phyloP scores from a whole-genome alignment of 2,329 filamentous ascomycete species.

The Exophiala dermatitidis region DNA sequence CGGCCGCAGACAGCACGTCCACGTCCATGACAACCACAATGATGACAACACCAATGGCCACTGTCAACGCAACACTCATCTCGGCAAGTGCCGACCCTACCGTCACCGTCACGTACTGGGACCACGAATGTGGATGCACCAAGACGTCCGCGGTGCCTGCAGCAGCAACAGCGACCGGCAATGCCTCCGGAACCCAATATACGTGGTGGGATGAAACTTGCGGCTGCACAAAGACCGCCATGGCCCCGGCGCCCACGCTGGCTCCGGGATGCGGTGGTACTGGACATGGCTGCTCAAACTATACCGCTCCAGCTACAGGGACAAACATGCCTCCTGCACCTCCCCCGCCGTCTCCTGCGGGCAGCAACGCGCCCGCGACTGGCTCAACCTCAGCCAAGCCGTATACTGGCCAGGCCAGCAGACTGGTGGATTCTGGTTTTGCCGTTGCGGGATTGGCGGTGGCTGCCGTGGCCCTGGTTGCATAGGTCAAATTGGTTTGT shows the following conservation, averaged over 20 bases:
- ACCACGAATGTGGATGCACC: slow-evolving; percentile 20
- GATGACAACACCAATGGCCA: slow-evolving; percentile 1
- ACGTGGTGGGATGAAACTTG: slow-evolving; percentile 20
- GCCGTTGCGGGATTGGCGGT: slow-evolving; percentile 9
- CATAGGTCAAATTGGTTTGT: not conserved
- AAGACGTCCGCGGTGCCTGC: slow-evolving; percentile 16
- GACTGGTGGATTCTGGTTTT: slow-evolving; percentile 10
- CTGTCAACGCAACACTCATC: slow-evolving; percentile 12
- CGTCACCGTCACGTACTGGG: slow-evolving; percentile 22
- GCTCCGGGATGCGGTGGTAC: slow-evolving; percentile 2
- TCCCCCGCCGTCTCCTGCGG: slow-evolving; percentile 1
- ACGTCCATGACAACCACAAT: not conserved
- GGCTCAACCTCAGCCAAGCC: not conserved
- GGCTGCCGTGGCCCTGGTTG: slow-evolving; percentile 10
- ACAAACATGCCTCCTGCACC: slow-evolving; percentile 13
- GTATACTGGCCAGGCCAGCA: slow-evolving; percentile 18
- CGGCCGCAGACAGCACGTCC: not conserved
- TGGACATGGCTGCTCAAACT: slow-evolving; percentile 8
- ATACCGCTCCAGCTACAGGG: slow-evolving; percentile 14
- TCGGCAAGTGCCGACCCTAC: slow-evolving; percentile 4
- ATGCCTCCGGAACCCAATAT: slow-evolving; percentile 10
- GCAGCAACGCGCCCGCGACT: not conserved
- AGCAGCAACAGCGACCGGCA: slow-evolving; percentile 5
- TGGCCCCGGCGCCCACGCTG: slow-evolving; percentile 12
- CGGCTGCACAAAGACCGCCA: slow-evolving; percentile 21